Conservation (phyloP, 805 yeast genomes). For the Clavispora carvajalis region DNA sequence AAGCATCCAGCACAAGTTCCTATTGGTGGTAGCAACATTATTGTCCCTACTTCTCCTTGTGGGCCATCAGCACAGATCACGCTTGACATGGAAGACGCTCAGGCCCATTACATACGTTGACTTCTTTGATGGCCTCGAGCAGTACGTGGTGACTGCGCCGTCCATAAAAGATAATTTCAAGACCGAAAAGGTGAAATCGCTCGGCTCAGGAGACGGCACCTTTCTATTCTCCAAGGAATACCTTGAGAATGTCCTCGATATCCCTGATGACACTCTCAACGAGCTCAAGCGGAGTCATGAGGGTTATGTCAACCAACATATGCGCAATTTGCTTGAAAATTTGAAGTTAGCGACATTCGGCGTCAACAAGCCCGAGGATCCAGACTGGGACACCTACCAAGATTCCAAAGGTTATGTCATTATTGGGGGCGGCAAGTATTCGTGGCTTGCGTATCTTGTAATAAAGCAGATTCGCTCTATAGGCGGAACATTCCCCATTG, state of each 20-base stretch:
- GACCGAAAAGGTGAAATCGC: conserved; percentile 39
- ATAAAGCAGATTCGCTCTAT: conserved; percentile 41
- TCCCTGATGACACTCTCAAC: conserved; percentile 28
- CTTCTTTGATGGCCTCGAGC: conserved; percentile 29
- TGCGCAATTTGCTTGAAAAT: conserved; percentile 23
- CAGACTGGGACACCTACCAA: conserved; percentile 34
- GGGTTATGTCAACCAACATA: conserved; percentile 26
- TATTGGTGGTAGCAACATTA: neutral
- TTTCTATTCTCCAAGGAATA: conserved; percentile 44
- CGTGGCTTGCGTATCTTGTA: conserved; percentile 47
- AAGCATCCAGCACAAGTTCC: neutral
- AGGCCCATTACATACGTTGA: neutral
- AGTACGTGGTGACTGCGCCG: conserved; percentile 31
- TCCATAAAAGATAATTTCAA: conserved; percentile 41
- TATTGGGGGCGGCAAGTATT: conserved; percentile 49
- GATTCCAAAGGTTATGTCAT: conserved; percentile 39
- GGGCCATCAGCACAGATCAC: neutral
- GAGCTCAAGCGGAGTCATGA: conserved; percentile 36
- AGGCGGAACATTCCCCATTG: conserved; percentile 46
- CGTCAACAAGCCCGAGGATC: conserved; percentile 23
- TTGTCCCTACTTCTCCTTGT: neutral
- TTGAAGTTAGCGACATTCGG: conserved; percentile 33
- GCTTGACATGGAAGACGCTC: neutral
- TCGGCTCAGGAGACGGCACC: conserved; percentile 34
- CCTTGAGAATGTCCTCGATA: conserved; percentile 37